Evolutionary conservation across 1,284 basidiomycete species (phyloP), one percentile per base, ranked within the genome.

Genomic region (Polyporus tsugae): DNA sequence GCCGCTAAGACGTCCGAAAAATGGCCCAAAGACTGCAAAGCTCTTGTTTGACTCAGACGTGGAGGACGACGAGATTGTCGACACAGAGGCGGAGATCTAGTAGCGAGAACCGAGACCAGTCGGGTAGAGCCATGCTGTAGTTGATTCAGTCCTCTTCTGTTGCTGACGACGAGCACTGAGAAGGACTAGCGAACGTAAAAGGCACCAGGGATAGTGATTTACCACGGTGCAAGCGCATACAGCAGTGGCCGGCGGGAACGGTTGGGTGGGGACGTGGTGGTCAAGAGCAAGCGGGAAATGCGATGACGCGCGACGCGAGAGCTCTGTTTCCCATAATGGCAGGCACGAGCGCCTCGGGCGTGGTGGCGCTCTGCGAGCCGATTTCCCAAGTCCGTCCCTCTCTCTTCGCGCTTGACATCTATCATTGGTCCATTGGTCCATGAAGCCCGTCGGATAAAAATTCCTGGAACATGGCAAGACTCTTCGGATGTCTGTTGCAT

Each of bases 21-120:
- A 38, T 6, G 61, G 61, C 7, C 41, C 61, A 4, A 35, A 49
- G 19, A 49, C 61, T 0, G 42, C 44, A 19, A 62, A 62, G 46
- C 44, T 62, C 25, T n/a, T 62, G 33, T 33, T 49, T 0, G 61
- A 62, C 33, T 44, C 46, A 17, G 33, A 49, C n/a, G 61, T 22
- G 13, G 29, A 52, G 17, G 33, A 36, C 9, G 46, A 25, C 46
- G 46, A 49, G 22, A 25, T 49, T 49, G 3, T 6, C 9, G 46
- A 49, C 1, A 25, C 46, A 22, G 46, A 25, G 46, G n/a, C 46
- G 6, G 46, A 49, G 46, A 49, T 49, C 46, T 49, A 49, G 46
- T n/a, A 11, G n/a, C n/a, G n/a, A 49, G 46, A 1, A 25, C n/a
- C 46, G 46, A 25, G 46, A 25, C n/a, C n/a, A 46, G 17, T n/a